A percentile compares a stretch with the other conserved stretches of the same genome.
Conservation (phyloP, 2,329 filamentous ascomycete species). For the Aspergillus costaricaensis region DNA sequence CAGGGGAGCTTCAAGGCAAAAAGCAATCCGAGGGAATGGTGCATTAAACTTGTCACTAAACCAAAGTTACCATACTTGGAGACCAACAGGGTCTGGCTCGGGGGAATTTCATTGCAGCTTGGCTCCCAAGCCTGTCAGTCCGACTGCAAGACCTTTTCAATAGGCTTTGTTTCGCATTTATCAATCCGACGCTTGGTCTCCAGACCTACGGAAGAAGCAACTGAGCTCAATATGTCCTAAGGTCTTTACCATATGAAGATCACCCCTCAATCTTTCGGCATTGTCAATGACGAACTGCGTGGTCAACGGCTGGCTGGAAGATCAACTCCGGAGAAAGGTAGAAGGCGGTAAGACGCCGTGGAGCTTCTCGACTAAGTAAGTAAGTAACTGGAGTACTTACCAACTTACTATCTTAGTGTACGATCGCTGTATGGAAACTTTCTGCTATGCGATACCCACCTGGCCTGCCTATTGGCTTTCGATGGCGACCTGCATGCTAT, state of each 20-base stretch:
- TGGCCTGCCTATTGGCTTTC: not conserved
- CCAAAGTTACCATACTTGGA: constrained; percentile 23
- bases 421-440: not conserved
- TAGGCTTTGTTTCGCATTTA: not conserved
- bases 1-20: not conserved
- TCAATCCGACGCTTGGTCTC: not conserved
- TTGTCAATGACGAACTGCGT: not conserved
- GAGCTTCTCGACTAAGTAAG: not conserved
- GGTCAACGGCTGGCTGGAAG: not conserved
- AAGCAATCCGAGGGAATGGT: constrained; percentile 5
- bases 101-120: constrained; percentile 8
- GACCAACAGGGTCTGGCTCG: constrained; percentile 17
- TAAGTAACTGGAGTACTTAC: too few species aligned
- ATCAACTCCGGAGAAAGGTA: constrained; percentile 2
- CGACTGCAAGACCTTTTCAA: not conserved
- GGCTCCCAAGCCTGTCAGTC: constrained; percentile 5
- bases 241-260: not conserved
- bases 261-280: not conserved
- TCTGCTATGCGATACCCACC: not conserved
- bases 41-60: constrained; percentile 18
- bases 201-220: not conserved
- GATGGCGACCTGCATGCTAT: not conserved
- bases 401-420: not conserved
- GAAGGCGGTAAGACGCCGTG: not conserved
- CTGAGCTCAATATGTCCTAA: not conserved